Base-by-base conservation (phyloP, 495 filamentous ascomycete species). In the Aspergillus egyptiacus region DNA sequence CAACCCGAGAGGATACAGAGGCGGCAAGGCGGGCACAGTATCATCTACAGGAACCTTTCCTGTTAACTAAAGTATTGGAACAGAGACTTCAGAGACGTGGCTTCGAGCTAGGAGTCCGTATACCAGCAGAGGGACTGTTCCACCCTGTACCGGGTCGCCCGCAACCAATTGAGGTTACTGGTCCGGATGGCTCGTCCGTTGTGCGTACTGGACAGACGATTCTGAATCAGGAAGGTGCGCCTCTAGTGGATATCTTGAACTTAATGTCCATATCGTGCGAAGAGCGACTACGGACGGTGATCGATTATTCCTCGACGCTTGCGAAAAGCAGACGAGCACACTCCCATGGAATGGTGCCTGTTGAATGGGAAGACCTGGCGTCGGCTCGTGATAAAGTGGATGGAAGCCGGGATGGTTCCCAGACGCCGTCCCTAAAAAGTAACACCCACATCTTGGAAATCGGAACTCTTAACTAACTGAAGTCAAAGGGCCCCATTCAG, bases 211-310 rank as follows among this genome's bases (percentile, higher is more conserved):
- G 82, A 10, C 70, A 77, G 48, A 76, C 72, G 1, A 78, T 81
- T 2, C 72, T 86, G n/a, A 76, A 90, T 17, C 80, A 81, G 13
- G 69, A 77, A 20, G 84, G 84, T 8, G 73, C 83, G 2, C 77
- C 73, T 27, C 63, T 93, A 25, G 81, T 82, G 11, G 87, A 95
- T 41, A 81, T 95, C 39, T 56, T 94, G 15, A 79, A 84, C 20
- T 71, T 94, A 20, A 45, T 94, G 24, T 90, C 86, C 7, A 75
- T 93, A 24, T 83, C 84, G 6, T 78, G 84, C 28, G 82, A 88
- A 50, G 82, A 89, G 57, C 77, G 85, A 18, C 31, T 94, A 20
- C 70, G 83, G 32, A 74, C 77, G 3, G 62, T 93, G 10, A 48
- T 93, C 18, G 82, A 88, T 54, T 87, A 93, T 58, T 80, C 84